Evolutionary conservation across 2,329 filamentous ascomycete species (phyloP), one percentile per base, ranked within the genome.

Genomic region (Fusarium lyarnte): DNA sequence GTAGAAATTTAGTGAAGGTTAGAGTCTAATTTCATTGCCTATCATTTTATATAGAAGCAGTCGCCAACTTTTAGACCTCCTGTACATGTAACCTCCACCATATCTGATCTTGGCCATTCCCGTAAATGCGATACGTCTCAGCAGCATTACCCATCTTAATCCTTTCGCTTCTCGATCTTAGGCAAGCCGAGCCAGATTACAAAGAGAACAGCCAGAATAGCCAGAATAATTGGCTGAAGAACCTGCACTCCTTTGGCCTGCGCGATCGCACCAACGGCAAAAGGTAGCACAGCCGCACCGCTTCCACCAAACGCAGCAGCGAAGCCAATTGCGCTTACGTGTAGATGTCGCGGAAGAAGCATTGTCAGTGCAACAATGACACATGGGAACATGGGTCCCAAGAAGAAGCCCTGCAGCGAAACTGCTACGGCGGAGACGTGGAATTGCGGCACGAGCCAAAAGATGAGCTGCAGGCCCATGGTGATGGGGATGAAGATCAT

Each of bases 381-480:
- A 6, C 90, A 91, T 0, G 93, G 92, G 79, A 95, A 95, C 43
- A 95, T 81, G 0, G 93, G 93, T 0, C 93, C 93, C 0, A 95
- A 84, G 78, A 94, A 94, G 84, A 95, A 94, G 1, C 93, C 93
- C 69, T 94, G 88, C 0, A 95, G 78, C 0, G 90, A 85, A 21
- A 94, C 90, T 8, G 92, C 89, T 3, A 95, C 86, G 0, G 92
- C 91, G 0, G 91, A 93, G 5, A 93, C 91, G 75, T 92, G 88
- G 79, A 95, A 93, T 55, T 92, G 87, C 0, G 93, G 93, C 0
- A 96, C 91, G 2, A 95, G 89, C 93, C 93, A 96, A 82, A 95
- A 93, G 53, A 95, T 81, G 1, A 95, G 86, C 74, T 94, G 88
- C 8, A 93, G 85, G 1, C 78, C 89, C 77, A 94, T 90, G 5